These are phyloP conservation scores for Colletotrichum viniferum DNA, from an alignment of 2,329 filamentous ascomycete species.

Conservation along the genomic window DNA sequence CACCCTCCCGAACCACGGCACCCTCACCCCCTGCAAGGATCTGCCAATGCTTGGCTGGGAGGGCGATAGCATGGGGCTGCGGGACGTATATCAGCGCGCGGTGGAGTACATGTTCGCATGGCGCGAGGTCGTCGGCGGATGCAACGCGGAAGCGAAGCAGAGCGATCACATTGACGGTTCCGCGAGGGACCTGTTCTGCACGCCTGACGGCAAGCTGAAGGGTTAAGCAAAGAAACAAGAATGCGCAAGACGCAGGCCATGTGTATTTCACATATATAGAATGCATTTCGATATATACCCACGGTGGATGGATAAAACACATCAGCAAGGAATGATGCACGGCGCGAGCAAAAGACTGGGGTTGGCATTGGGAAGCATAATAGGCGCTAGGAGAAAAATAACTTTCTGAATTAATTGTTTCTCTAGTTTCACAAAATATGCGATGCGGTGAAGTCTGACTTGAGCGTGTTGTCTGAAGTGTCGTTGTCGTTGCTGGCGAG, in stretches of 20 bases:
- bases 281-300: slow-evolving; percentile 19
- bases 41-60: slow-evolving; percentile 69
- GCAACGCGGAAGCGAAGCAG: slow-evolving; percentile 42
- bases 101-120: slow-evolving; percentile 63
- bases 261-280: slow-evolving; percentile 1
- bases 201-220: not conserved
- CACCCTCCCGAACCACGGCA: slow-evolving; percentile 48
- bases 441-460: not conserved
- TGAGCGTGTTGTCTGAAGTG: not conserved
- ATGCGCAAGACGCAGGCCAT: slow-evolving; percentile 24
- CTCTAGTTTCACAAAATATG: not conserved
- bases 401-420: not conserved
- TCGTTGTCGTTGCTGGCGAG: slow-evolving; percentile 11
- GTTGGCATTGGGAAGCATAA: not conserved
- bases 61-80: slow-evolving; percentile 51
- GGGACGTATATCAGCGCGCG: slow-evolving; percentile 48
- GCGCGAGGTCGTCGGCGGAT: slow-evolving; percentile 70
- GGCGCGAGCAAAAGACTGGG: not conserved
- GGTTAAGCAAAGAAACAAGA: slow-evolving; percentile 24
- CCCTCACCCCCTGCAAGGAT: slow-evolving; percentile 46
- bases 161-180: slow-evolving; percentile 36
- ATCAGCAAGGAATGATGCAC: not conserved
- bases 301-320: not conserved
- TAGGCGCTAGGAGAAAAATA: not conserved
- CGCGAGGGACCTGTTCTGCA: slow-evolving; percentile 70